Percentiles rank a stretch among this genome's conserved stretches.
phyloP scores from a whole-genome alignment of 768 basidiomycete species.

The Auriculariales sp. region DNA sequence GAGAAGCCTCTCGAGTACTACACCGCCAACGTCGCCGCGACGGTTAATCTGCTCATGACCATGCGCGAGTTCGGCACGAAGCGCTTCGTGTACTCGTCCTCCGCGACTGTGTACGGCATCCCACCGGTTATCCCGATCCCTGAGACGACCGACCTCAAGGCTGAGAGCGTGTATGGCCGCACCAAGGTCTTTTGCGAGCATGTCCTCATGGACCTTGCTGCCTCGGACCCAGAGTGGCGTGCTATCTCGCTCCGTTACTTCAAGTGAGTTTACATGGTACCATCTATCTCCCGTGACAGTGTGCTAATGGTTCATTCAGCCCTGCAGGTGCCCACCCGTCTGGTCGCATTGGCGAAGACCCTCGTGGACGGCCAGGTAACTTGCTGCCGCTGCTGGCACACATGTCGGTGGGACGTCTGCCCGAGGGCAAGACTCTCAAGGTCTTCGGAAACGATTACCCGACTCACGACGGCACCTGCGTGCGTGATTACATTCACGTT shows the following conservation, averaged over 20 bases:
- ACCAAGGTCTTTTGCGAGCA: constrained; percentile 94
- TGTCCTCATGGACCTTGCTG: constrained; percentile 63
- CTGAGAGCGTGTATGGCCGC: constrained; percentile 87
- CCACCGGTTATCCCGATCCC: constrained; percentile 88
- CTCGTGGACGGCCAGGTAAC: constrained; percentile 89
- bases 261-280: constrained; percentile 55
- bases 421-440: constrained; percentile 40
- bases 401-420: constrained; percentile 81
- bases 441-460: constrained; percentile 98
- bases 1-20: constrained; percentile 91
- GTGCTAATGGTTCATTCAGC: constrained; percentile 24
- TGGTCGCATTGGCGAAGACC: constrained; percentile 90
- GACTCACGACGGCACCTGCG: constrained; percentile 91
- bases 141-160: constrained; percentile 73
- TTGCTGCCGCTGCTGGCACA: constrained; percentile 86
- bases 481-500: constrained; percentile 90
- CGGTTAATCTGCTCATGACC: constrained; percentile 68
- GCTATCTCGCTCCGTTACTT: constrained; percentile 89
- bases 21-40: constrained; percentile 83
- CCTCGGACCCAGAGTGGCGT: constrained; percentile 64
- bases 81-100: constrained; percentile 91
- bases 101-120: constrained; percentile 94
- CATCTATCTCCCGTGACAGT: neutral
- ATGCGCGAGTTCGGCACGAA: constrained; percentile 77
- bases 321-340: constrained; percentile 98